Base-by-base conservation (phyloP, 371 early-diverging fungal species). In the Mucor circinelloides region DNA sequence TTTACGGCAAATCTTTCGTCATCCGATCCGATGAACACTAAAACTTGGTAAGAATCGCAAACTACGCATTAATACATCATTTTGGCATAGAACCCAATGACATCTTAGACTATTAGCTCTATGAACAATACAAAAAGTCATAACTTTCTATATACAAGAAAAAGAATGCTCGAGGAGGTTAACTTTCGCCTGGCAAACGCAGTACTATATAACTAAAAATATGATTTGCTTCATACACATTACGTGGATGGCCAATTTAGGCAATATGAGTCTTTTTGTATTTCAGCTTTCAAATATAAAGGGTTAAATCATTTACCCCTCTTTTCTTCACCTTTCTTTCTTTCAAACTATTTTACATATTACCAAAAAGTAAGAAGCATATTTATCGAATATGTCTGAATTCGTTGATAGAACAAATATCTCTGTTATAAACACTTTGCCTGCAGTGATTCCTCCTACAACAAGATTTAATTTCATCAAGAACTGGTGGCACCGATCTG, bases 401-500 rank as follows among this genome's bases (percentile, higher is more conserved):
- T 13, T 52, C 13, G 27, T 52, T 25, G 32, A 69, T 6, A 28
- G 60, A 69, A 59, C 38, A 34, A 30, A 64, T 32, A 46, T 64
- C 25, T 58, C 70, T 30, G 34, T 67, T 25, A 55, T 73, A 21
- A 58, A 71, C 54, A 61, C 74, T 38, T 69, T 78, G 34, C 78
- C 80, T 17, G 74, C 80, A 48, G 78, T 69, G 65, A 80, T 84
- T 54, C 85, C 82, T n/a, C 82, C 81, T 4, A 84, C 85, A 7
- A 68, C 78, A 9, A 70, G 71, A 38, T 55, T 80, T 0, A 80
- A 84, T 63, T 80, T 82, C 63, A 46, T 82, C 27, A 70, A 71
- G 21, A 74, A 75, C 46, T 86, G 86, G 86, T 84, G 79, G 80
- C 73, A 81, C 2, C 72, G 82, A 28, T 81, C 83, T 8, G 84